phyloP scores from a whole-genome alignment of 495 filamentous ascomycete genomes.

The Neurospora sp. region DNA sequence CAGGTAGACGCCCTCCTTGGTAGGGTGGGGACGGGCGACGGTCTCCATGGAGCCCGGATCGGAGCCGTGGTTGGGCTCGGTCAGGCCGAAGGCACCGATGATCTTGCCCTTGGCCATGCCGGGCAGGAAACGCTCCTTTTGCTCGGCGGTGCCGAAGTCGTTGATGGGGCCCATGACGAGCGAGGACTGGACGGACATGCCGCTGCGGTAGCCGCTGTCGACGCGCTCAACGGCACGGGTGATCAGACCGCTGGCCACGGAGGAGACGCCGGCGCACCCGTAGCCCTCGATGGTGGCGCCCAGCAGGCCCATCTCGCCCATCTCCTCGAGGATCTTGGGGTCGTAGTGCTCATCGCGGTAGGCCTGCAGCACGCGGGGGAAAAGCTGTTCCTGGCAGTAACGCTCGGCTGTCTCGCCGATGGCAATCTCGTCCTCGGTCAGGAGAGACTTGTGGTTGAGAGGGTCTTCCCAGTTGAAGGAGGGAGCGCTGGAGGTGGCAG shows the following conservation, averaged over 20 bases:
- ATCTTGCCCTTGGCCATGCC: slow-evolving; percentile 78
- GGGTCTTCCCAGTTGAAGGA: slow-evolving; percentile 90
- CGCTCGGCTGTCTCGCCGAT: slow-evolving; percentile 79
- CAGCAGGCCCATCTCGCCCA: slow-evolving; percentile 89
- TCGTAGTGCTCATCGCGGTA: slow-evolving; percentile 94
- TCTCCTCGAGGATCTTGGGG: slow-evolving; percentile 77
- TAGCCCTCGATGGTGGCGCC: slow-evolving; percentile 90
- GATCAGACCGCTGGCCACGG: slow-evolving; percentile 85
- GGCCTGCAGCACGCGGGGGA: slow-evolving; percentile 83
- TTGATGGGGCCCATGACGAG: slow-evolving; percentile 95
- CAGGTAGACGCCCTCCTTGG: slow-evolving; percentile 73
- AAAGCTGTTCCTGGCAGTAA: slow-evolving; percentile 84
- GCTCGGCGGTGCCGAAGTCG: slow-evolving; percentile 81
- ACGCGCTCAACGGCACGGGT: slow-evolving; percentile 93
- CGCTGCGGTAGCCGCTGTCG: slow-evolving; percentile 89
- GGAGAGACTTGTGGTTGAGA: slow-evolving; percentile 57
- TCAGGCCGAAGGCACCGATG: slow-evolving; percentile 86
- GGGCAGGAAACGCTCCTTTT: slow-evolving; percentile 81
- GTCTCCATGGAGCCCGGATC: slow-evolving; percentile 97
- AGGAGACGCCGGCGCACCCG: slow-evolving; percentile 87
- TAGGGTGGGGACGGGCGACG: slow-evolving; percentile 72
- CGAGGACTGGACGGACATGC: slow-evolving; percentile 93
- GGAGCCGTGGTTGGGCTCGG: slow-evolving; percentile 95
- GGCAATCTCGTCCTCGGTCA: slow-evolving; percentile 83
- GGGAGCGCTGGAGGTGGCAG: slow-evolving; percentile 11